Evolutionary conservation across 2,329 filamentous ascomycete genomes (phyloP), one percentile per base, ranked within the genome.

Genomic region (Penicillium brasilianum): DNA sequence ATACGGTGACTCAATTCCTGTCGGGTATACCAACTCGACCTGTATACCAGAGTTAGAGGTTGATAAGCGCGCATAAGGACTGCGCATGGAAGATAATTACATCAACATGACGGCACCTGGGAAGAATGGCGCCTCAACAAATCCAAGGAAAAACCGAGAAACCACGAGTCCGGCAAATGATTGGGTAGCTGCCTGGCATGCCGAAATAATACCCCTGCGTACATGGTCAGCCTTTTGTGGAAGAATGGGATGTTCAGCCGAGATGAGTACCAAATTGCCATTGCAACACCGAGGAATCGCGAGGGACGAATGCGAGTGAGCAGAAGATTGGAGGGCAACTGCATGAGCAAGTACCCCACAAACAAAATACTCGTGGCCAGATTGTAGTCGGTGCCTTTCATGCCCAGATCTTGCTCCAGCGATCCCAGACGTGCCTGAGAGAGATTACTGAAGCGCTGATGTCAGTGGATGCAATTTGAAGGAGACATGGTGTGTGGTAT

Each of bases 21-120:
- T 50, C 87, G 81, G 0, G 87, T 89, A 71, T 90, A 90, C 86
- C 87, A 90, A 71, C 88, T 88, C 2, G 86, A 87, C 70, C 70
- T 73, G 37, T n/a, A 16, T n/a, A n/a, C 9, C 14, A 10, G 20
- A 10, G 44, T 30, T 22, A 48, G 44, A 28, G 13, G 13, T 28
- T n/a, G 7, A 5, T 2, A 30, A 16, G 4, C 30, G 14, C 16
- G 25, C 22, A 28, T n/a, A 7, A 48, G 28, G 16, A n/a, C 16
- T n/a, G 25, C 25, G 3, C 44, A 30, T n/a, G 3, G 7, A 13
- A 5, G 3, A n/a, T 30, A 55, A 62, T 51, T 54, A 72, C 51
- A 90, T 81, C 50, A 89, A 84, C 57, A 89, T 79, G 7, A 90
- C 80, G 0, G 85, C 85, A 43, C 88, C 88, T 0, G 88, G 88